Percentiles rank a stretch among this genome's conserved stretches.
Evolutionary conservation across 202 grass and related monocot genomes (phyloP).

Genomic region (Brachypodium distachyon): DNA sequence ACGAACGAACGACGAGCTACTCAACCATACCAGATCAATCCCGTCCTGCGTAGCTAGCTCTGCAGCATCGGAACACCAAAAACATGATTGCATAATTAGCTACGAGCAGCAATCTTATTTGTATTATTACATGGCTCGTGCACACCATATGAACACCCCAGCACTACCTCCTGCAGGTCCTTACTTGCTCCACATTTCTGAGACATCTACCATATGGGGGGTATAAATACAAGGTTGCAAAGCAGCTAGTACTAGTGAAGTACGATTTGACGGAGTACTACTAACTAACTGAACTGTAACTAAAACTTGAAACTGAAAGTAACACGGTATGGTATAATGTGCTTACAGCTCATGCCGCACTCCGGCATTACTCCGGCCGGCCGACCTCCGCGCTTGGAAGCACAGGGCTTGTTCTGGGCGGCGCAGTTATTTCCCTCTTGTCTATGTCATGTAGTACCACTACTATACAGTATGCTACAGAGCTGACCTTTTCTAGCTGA

Average conservation of each 20-base stretch:
- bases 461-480: background rate
- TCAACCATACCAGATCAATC: background rate
- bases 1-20: background rate
- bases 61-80: background rate
- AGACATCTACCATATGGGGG: background rate
- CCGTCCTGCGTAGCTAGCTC: background rate
- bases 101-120: constrained; percentile 13
- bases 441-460: constrained; percentile 21
- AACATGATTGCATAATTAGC: background rate
- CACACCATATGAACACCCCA: background rate
- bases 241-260: constrained; percentile 9
- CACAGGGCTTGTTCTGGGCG: background rate
- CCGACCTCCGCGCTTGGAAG: constrained; percentile 2
- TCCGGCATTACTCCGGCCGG: constrained; percentile 15
- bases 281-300: constrained; percentile 17
- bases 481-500: no score
- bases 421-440: constrained; percentile 10
- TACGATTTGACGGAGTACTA: background rate
- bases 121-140: constrained; percentile 4
- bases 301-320: constrained; percentile 15
- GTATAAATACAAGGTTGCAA: constrained; percentile 36
- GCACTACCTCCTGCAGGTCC: background rate
- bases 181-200: background rate
- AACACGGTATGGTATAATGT: constrained; percentile 8
- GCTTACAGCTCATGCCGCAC: background rate